phyloP scores from a whole-genome alignment of 768 basidiomycete genomes.

The Tubosaeta sp. region DNA sequence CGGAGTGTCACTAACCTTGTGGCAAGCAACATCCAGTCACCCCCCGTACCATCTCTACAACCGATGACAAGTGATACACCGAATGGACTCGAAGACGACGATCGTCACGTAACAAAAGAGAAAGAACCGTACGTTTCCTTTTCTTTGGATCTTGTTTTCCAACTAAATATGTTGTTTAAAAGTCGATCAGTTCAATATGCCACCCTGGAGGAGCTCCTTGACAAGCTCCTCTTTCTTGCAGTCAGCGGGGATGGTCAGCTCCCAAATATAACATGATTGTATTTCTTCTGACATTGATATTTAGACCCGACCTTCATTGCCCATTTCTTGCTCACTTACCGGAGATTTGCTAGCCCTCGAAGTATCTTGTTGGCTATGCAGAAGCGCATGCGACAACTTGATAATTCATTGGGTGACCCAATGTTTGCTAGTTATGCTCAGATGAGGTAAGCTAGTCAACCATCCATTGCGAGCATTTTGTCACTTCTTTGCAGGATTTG shows the following conservation, averaged over 20 bases:
- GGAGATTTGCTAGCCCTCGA: conserved; percentile 76
- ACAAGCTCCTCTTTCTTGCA: conserved; percentile 77
- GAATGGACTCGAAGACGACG: conserved; percentile 24
- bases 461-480: conserved; percentile 5
- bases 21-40: conserved; percentile 19
- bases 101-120: conserved; percentile 30
- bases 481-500: conserved; percentile 55
- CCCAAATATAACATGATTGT: conserved; percentile 1
- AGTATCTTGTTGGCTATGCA: conserved; percentile 83
- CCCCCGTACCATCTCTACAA: conserved; percentile 10
- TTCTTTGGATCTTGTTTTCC: background rate
- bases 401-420: conserved; percentile 67
- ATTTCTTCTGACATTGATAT: conserved; percentile 10
- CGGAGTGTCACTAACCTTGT: conserved; percentile 26
- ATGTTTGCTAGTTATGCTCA: conserved; percentile 87
- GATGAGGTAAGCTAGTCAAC: conserved; percentile 55
- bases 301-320: conserved; percentile 72
- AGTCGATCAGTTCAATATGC: conserved; percentile 67
- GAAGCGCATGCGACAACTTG: conserved; percentile 76
- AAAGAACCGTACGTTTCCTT: conserved; percentile 49
- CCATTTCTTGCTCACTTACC: conserved; percentile 80
- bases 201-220: conserved; percentile 72
- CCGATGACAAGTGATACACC: conserved; percentile 9
- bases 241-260: conserved; percentile 77
- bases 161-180: conserved; percentile 12